Conservation (phyloP, 768 basidiomycete genomes). For the Tricholoma furcatifolium region DNA sequence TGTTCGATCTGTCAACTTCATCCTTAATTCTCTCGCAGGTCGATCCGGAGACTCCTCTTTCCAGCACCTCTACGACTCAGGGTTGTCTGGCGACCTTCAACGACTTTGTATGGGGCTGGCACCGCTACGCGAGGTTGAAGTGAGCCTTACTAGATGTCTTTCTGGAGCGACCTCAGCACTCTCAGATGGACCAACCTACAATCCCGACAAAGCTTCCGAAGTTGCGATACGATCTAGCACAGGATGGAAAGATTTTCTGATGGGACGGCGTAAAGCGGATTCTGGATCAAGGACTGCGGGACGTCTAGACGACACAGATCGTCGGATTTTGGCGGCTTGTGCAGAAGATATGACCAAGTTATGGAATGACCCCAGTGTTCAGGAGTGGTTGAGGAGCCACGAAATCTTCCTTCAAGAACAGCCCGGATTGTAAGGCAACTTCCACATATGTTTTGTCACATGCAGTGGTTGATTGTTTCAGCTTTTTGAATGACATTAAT, state of each 20-base stretch:
- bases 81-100: slow-evolving; percentile 35
- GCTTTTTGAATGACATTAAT: slow-evolving; percentile 56
- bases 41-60: slow-evolving; percentile 18
- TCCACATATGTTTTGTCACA: not conserved
- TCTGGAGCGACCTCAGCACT: slow-evolving; percentile 25
- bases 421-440: slow-evolving; percentile 55
- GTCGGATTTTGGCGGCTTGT: slow-evolving; percentile 52
- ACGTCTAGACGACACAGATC: slow-evolving; percentile 36
- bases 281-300: slow-evolving; percentile 11
- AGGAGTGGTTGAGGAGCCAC: slow-evolving; percentile 37
- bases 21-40: slow-evolving; percentile 29
- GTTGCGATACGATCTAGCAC: slow-evolving; percentile 45
- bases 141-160: slow-evolving; percentile 43
- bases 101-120: slow-evolving; percentile 49
- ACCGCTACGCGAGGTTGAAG: slow-evolving; percentile 56
- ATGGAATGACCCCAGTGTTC: slow-evolving; percentile 50
- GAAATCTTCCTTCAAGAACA: slow-evolving; percentile 54
- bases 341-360: slow-evolving; percentile 51
- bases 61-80: slow-evolving; percentile 18
- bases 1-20: slow-evolving; percentile 49
- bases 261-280: slow-evolving; percentile 28
- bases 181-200: slow-evolving; percentile 22
- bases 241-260: slow-evolving; percentile 50
- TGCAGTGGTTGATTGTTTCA: slow-evolving; percentile 20
- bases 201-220: slow-evolving; percentile 44